Percentiles rank a stretch among this genome's conserved stretches.
Evolutionary conservation across 257 asterid genomes (phyloP).

Genomic region (Cruciata laevipes): DNA sequence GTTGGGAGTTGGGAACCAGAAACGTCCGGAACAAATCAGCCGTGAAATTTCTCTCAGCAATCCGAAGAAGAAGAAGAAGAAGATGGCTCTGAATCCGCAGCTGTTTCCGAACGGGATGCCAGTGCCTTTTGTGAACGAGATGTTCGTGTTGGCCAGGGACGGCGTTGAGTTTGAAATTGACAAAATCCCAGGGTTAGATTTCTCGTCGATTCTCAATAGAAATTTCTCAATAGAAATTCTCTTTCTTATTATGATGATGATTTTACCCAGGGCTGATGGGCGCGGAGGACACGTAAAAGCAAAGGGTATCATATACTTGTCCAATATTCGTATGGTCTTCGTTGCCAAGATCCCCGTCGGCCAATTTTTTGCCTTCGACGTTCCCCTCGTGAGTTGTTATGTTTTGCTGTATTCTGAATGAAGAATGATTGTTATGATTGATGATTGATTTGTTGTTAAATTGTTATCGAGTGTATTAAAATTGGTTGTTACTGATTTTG

Average conservation of each 20-base stretch:
- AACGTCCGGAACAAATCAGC: no score
- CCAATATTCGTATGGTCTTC: slow-evolving; percentile 89
- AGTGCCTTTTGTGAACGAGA: slow-evolving; percentile 76
- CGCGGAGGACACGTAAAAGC: slow-evolving; percentile 71
- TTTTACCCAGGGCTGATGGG: slow-evolving; percentile 19
- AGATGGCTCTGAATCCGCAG: slow-evolving; percentile 88
- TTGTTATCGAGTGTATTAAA: no score
- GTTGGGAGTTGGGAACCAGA: neutral
- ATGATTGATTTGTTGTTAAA: no score
- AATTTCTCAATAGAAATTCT: neutral
- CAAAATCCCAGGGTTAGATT: slow-evolving; percentile 71
- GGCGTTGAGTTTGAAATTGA: slow-evolving; percentile 91
- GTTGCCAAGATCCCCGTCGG: slow-evolving; percentile 76
- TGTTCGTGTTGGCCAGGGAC: slow-evolving; percentile 75
- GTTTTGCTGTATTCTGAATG: no score
- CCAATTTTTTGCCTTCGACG: slow-evolving; percentile 62
- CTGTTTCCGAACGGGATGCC: slow-evolving; percentile 84
- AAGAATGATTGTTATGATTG: no score
- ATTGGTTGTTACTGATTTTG: no score
- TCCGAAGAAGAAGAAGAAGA: neutral
- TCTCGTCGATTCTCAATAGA: no score
- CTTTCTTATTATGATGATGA: no score
- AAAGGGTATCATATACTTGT: slow-evolving; percentile 78
- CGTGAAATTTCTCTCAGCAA: no score
- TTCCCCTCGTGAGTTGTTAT: slow-evolving; percentile 72